Base-by-base conservation (phyloP, 1,139 yeast genomes). In the Debaryomyces subglobosus region DNA sequence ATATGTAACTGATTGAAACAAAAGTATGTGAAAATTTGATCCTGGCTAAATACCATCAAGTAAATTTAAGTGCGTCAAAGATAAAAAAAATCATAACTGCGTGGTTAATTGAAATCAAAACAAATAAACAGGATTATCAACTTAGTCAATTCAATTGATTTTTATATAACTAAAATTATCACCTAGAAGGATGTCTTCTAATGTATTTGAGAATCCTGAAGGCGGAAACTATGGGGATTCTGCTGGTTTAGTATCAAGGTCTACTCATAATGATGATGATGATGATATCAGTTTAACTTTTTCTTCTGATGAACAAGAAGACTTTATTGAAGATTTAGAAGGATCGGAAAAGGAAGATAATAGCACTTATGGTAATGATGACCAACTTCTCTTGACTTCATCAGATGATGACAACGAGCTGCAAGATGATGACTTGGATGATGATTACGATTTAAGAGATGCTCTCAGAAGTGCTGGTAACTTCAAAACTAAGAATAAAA, bases 391-490 rank as follows among this genome's bases (percentile, higher is more conserved):
- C 12, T 53, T 55, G n/a, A 56, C 57, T 10, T 50, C 59, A 0
- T 57, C 64, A 0, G 67, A 63, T 34, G 67, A 64, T 20, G 68
- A 61, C 5, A 15, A 40, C 20, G 43, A 24, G n/a, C 43, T 40
- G 43, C 54, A 55, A 24, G 70, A 59, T 18, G 61, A 56, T 23
- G 76, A 73, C 44, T 66, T 69, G 36, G 76, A 75, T 50, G 82
- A 77, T 27, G 74, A 71, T 38, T 74, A 69, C 51, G 72, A 71
- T 45, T 82, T 85, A 53, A 74, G 79, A 67, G 84, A 85, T 58
- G 86, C 86, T 1, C 71, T 86, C 47, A 71, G 88, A 60, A 80
- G 79, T 54, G 86, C 87, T 3, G 77, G 84, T 52, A 79, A 83
- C 58, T 84, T 85, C 64, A 77, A 74, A 56, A 71, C 74, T 5